phyloP scores from a whole-genome alignment of 495 filamentous ascomycete genomes.

The Thozetella sp. region DNA sequence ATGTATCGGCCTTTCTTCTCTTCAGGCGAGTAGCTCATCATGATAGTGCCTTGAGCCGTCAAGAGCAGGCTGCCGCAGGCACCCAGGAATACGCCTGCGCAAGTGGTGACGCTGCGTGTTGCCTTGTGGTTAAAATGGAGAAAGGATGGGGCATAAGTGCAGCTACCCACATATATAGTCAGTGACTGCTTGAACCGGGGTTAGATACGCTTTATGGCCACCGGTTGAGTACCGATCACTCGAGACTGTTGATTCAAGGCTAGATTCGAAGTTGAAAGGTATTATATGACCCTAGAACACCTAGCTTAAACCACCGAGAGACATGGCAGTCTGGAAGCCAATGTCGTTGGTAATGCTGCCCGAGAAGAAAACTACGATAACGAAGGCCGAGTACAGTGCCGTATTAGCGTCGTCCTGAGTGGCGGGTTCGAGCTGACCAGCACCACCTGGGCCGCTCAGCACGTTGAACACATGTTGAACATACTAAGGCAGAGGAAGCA shows the following conservation, averaged over 20 bases:
- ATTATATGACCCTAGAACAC: too few relatives aligned
- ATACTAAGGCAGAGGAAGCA: slow-evolving; percentile 91
- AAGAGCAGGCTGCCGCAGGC: slow-evolving; percentile 86
- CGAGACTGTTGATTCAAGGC: too few relatives aligned
- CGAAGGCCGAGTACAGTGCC: slow-evolving; percentile 81
- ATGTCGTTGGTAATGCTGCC: slow-evolving; percentile 78
- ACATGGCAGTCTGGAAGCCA: slow-evolving; percentile 72
- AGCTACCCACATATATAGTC: too few relatives aligned
- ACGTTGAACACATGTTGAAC: slow-evolving; percentile 89
- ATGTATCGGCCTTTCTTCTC: slow-evolving; percentile 85
- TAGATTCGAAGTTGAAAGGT: too few relatives aligned
- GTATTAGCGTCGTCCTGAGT: slow-evolving; percentile 72
- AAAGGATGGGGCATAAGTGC: slow-evolving; percentile 77
- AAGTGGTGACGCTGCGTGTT: slow-evolving; percentile 77
- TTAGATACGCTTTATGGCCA: too few relatives aligned
- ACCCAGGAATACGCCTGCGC: slow-evolving; percentile 73
- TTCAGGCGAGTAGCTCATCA: slow-evolving; percentile 92
- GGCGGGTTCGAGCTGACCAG: slow-evolving; percentile 63
- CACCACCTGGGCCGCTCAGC: slow-evolving; percentile 73
- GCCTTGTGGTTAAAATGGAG: slow-evolving; percentile 80
- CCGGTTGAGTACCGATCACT: too few relatives aligned
- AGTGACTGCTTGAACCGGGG: too few relatives aligned
- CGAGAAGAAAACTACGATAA: slow-evolving; percentile 85
- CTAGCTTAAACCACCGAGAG: slow-evolving; percentile 87
- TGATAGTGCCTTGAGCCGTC: slow-evolving; percentile 92